Evolutionary conservation across 495 filamentous ascomycete species (phyloP).

Genomic region (Umbilicaria muhlenbergii): DNA sequence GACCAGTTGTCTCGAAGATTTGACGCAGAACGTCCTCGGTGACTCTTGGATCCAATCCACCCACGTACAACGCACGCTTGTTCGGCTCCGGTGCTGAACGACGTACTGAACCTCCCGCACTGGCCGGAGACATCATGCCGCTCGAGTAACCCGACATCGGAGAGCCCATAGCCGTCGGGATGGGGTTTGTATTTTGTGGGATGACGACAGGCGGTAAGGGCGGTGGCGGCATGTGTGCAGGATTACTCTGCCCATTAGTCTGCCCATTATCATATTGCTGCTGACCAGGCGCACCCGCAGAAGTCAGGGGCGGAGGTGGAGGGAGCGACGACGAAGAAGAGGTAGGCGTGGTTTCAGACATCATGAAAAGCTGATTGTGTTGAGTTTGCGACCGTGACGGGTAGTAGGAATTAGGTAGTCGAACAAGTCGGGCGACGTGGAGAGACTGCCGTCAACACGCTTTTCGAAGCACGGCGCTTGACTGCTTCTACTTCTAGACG

Average conservation of each 20-base stretch:
- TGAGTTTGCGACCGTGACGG: neutral
- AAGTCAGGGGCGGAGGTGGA: constrained; percentile 47
- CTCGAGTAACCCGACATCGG: constrained; percentile 56
- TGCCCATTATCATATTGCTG: constrained; percentile 48
- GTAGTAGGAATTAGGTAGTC: constrained; percentile 1
- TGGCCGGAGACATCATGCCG: constrained; percentile 68
- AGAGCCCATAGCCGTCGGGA: constrained; percentile 83
- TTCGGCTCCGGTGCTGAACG: constrained; percentile 95
- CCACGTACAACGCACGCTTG: constrained; percentile 94
- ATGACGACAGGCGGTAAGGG: constrained; percentile 79
- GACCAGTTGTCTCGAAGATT: constrained; percentile 97
- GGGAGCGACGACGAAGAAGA: constrained; percentile 33
- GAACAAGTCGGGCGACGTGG: constrained; percentile 3
- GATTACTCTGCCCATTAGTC: constrained; percentile 39
- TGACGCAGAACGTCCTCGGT: constrained; percentile 94
- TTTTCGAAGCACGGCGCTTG: constrained; percentile 1
- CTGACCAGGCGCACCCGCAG: constrained; percentile 55
- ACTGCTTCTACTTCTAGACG: constrained; percentile 6
- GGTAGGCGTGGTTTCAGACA: constrained; percentile 51
- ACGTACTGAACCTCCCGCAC: constrained; percentile 55
- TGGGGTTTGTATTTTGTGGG: constrained; percentile 91
- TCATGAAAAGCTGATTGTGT: constrained; percentile 20
- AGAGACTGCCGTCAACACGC: constrained; percentile 1
- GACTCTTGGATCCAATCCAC: constrained; percentile 84
- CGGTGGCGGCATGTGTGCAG: constrained; percentile 81